Percentiles rank a stretch among this genome's conserved stretches.
Evolutionary conservation across 2,329 filamentous ascomycete species (phyloP).

Genomic region (Fusarium falciforme): DNA sequence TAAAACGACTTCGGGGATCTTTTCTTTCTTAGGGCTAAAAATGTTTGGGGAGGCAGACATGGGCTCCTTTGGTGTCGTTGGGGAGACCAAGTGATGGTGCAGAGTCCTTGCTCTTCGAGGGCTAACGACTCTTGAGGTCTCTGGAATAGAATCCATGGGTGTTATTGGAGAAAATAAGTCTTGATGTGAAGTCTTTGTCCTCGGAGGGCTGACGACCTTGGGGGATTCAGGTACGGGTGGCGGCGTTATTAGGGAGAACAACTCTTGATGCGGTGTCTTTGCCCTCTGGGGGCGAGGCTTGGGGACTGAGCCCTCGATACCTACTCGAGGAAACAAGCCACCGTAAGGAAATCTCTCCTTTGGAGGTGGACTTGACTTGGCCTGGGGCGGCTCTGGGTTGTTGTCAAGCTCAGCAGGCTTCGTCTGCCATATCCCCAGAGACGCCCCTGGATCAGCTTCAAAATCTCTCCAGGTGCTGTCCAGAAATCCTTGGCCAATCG

Average conservation of each 20-base stretch:
- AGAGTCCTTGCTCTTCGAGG: not conserved
- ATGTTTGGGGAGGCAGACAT: not conserved
- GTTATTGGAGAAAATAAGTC: not conserved
- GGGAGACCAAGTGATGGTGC: not conserved
- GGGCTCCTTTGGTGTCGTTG: not conserved
- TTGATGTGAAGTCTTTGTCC: not conserved
- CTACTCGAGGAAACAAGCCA: not conserved
- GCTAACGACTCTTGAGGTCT: not conserved
- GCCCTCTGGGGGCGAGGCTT: not conserved
- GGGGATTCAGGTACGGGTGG: not conserved
- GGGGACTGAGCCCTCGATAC: not conserved
- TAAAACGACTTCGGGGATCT: not conserved
- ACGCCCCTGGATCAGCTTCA: not conserved
- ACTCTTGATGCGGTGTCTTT: not conserved
- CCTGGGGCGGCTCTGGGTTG: not conserved
- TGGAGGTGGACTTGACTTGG: not conserved
- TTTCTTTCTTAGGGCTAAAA: not conserved
- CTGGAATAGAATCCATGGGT: not conserved
- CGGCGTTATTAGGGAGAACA: not conserved
- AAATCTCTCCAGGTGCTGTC: not conserved
- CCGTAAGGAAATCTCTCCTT: not conserved
- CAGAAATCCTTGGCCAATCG: not conserved
- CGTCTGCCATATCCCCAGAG: not conserved
- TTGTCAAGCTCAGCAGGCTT: not conserved
- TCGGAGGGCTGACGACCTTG: not conserved